Evolutionary conservation across 2,329 filamentous ascomycete species (phyloP), one percentile per base, ranked within the genome.

Genomic region (Hymenoscyphus scutula): DNA sequence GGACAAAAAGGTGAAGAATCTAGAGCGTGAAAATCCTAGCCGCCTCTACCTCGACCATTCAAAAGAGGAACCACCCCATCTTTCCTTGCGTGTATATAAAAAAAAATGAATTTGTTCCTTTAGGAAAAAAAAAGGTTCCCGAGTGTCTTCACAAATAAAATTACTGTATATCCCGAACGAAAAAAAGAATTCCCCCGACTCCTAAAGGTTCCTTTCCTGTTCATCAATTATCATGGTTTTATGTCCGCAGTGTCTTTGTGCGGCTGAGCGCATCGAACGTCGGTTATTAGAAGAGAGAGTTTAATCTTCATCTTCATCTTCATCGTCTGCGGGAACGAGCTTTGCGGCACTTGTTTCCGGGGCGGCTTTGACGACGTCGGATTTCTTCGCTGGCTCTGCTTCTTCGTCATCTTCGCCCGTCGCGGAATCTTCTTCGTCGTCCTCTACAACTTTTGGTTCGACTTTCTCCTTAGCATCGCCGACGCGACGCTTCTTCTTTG

Each of bases 401-500:
- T 67, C 64, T 7, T 65, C 63, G 1, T 61, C 67, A 4, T 65
- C 65, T 3, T 62, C 64, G 5, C 41, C 41, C 8, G 41, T 48
- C n/a, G 41, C 41, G 4, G 41, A 48, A 4, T 59, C 63, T 2
- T 66, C 60, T 2, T 63, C 65, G 8, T 67, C 65, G 15, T 63
- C 62, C 10, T 45, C 67, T 48, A 56, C 56, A 7, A 62, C 61
- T 7, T 62, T 60, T 17, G 62, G 64, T 19, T 48, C 55, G 30
- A 59, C 64, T 8, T 64, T 59, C 7, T 62, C 63, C 54, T 65
- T 62, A 25, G 59, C 41, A 13, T 62, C n/a, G 19, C 41, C 41
- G 11, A 23, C 15, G 10, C 19, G 41, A 48, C 70, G 70, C 64
- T 71, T 72, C 62, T 72, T 72, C n/a, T 62, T 64, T 48, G 68